Evolutionary conservation across 306 rosid species (phyloP).

Genomic region (Cicer cuneatum): DNA sequence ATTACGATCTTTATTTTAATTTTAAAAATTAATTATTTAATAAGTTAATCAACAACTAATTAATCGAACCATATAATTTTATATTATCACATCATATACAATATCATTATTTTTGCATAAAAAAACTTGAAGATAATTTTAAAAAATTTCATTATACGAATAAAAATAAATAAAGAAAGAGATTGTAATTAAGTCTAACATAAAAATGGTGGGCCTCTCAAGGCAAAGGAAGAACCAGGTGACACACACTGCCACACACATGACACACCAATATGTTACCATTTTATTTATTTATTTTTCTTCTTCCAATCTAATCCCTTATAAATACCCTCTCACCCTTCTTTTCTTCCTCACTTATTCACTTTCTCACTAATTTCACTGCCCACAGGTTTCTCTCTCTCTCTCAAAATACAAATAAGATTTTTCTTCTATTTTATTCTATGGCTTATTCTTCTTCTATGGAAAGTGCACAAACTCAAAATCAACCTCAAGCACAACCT

Average conservation of each 20-base stretch:
- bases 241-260: conserved; percentile 79
- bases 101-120: too few relatives aligned
- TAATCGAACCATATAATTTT: too few relatives aligned
- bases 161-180: background rate
- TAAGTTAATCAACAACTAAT: too few relatives aligned
- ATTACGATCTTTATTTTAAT: too few relatives aligned
- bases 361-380: conserved; percentile 46
- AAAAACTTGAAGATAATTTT: too few relatives aligned
- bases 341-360: conserved; percentile 31
- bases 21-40: too few relatives aligned
- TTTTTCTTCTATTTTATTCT: background rate
- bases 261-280: conserved; percentile 46
- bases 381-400: conserved; percentile 29
- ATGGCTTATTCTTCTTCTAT: conserved; percentile 52
- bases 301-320: conserved; percentile 50
- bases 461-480: background rate
- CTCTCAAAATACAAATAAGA: background rate
- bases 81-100: too few relatives aligned
- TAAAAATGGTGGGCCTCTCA: conserved; percentile 59
- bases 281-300: background rate
- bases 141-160: too few relatives aligned
- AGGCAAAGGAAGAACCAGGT: conserved; percentile 77
- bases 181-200: background rate
- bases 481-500: background rate
- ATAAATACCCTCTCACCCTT: conserved; percentile 58